These are phyloP conservation scores for Lycium barbarum DNA, from an alignment of 257 asterid genomes.

Conservation along the genomic window DNA sequence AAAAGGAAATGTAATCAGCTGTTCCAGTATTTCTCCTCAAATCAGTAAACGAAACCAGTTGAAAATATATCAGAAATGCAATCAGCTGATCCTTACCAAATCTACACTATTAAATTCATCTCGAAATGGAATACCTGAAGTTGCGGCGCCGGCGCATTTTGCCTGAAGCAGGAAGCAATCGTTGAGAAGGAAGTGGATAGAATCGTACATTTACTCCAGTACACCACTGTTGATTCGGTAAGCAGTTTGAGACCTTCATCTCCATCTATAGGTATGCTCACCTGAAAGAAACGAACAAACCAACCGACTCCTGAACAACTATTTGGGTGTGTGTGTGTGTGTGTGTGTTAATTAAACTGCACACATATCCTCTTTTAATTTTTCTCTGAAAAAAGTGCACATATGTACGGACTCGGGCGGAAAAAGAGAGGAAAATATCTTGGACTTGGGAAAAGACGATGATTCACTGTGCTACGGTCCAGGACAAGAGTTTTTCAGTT, in stretches of 20 bases:
- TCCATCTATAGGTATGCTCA: constrained; percentile 54
- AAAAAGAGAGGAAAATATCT: neutral
- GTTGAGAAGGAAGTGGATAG: constrained; percentile 51
- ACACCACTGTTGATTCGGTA: constrained; percentile 53
- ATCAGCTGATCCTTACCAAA: no score
- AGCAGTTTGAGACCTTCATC: constrained; percentile 61
- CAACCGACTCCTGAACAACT: constrained; percentile 42
- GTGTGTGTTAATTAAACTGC: constrained; percentile 20
- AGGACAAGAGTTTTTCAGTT: neutral
- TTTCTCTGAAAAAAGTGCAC: neutral
- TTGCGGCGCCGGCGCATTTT: constrained; percentile 70
- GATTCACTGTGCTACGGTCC: neutral
- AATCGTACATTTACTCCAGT: constrained; percentile 49
- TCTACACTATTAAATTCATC: no score
- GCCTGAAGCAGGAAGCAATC: constrained; percentile 60
- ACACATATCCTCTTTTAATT: neutral
- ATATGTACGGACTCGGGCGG: neutral
- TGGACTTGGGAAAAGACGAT: neutral
- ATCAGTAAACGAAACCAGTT: no score
- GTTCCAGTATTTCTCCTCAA: no score
- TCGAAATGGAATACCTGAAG: constrained; percentile 51
- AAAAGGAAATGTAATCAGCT: neutral
- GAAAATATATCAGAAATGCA: no score
- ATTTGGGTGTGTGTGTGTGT: neutral
- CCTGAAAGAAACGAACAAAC: constrained; percentile 48